Evolutionary conservation across 2,329 filamentous ascomycete species (phyloP).

Genomic region (Colletotrichum tropicale): DNA sequence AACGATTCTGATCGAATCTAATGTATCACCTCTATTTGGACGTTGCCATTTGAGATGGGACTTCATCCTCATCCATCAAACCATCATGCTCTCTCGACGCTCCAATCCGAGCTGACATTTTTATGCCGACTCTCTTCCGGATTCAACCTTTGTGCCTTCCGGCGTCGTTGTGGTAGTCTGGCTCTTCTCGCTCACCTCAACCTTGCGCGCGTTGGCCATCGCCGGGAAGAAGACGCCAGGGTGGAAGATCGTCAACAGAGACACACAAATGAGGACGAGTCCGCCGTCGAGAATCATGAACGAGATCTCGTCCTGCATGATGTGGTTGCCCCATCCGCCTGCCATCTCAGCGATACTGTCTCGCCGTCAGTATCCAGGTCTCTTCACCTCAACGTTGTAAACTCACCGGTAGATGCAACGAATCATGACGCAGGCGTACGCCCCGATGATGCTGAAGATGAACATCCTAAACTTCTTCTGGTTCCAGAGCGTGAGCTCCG

Average conservation of each 20-base stretch:
- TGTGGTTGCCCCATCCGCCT: constrained; percentile 65
- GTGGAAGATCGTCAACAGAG: constrained; percentile 56
- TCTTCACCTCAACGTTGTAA: not conserved
- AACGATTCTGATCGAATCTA: not conserved
- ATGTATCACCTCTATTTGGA: not conserved
- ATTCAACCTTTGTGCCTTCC: constrained; percentile 13
- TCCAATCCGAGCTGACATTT: not conserved
- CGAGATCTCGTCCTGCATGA: constrained; percentile 66
- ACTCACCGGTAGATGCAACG: constrained; percentile 59
- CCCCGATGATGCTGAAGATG: constrained; percentile 44
- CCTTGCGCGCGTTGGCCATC: constrained; percentile 42
- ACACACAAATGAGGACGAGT: constrained; percentile 54
- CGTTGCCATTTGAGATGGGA: not conserved
- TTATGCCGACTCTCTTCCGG: constrained; percentile 2
- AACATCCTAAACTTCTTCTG: constrained; percentile 49
- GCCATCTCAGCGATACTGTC: constrained; percentile 66
- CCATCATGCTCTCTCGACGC: not conserved
- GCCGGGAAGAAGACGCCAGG: constrained; percentile 61
- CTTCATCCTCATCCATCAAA: not conserved
- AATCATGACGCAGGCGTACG: constrained; percentile 51
- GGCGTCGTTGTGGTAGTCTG: constrained; percentile 21
- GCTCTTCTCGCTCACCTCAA: constrained; percentile 23
- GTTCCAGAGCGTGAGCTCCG: constrained; percentile 41
- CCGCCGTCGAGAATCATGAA: constrained; percentile 62
- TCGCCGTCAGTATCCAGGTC: not conserved